Evolutionary conservation across 306 rosid species (phyloP).

Genomic region (Luffa aegyptiaca): DNA sequence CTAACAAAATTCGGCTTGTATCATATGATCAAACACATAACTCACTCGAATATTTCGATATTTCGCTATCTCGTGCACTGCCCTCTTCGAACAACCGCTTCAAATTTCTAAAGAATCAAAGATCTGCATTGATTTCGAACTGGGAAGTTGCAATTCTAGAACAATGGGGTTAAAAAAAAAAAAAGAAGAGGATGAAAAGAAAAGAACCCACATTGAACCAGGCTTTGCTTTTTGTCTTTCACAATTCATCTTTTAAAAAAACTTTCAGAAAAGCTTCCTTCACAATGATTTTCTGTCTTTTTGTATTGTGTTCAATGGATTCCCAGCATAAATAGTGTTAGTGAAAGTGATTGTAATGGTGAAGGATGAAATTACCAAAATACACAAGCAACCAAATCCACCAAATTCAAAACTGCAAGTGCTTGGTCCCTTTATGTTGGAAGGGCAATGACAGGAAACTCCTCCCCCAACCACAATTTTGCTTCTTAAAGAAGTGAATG

Average conservation of each 20-base stretch:
- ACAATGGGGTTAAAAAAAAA: background rate
- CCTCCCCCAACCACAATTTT: slow-evolving; percentile 1
- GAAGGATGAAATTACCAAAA: background rate
- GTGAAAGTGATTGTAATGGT: background rate
- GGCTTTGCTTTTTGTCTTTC: slow-evolving; percentile 2
- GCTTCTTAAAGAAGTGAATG: background rate
- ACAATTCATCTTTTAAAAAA: background rate
- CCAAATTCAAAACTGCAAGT: background rate
- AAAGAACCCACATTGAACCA: background rate
- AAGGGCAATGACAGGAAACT: background rate
- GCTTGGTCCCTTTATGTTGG: slow-evolving; percentile 3
- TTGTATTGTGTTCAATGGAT: slow-evolving; percentile 5
- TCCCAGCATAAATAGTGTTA: background rate
- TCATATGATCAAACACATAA: background rate
- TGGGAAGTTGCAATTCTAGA: background rate
- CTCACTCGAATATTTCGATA: too few species aligned
- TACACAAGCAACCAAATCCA: background rate
- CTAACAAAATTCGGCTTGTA: slow-evolving; percentile 1
- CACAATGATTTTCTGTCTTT: slow-evolving; percentile 17
- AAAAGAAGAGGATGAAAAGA: background rate
- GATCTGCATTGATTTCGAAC: background rate
- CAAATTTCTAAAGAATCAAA: background rate
- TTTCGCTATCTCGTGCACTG: background rate
- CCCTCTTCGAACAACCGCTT: background rate
- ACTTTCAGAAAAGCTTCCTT: background rate